phyloP scores from a whole-genome alignment of 495 filamentous ascomycete genomes.

The Penicillium riverlandense region DNA sequence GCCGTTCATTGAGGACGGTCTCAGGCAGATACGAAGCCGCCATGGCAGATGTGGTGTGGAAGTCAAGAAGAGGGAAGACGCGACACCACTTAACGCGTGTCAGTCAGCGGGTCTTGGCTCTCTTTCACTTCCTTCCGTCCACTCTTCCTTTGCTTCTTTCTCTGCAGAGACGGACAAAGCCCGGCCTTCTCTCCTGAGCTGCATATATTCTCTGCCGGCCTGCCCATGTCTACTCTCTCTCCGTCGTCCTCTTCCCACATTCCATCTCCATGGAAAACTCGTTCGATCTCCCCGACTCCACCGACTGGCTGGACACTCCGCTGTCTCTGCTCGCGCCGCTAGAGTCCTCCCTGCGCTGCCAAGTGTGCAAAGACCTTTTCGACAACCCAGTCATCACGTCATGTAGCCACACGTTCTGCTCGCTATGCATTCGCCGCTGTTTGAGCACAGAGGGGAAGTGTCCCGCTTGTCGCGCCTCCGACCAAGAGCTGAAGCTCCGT shows the following conservation, averaged over 20 bases:
- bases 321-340: conserved; percentile 65
- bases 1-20: conserved; percentile 68
- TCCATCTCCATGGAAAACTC: conserved; percentile 33
- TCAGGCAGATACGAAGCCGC: conserved; percentile 68
- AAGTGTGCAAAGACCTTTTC: conserved; percentile 98
- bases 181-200: no score
- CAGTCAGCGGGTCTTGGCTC: conserved; percentile 42
- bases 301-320: conserved; percentile 85
- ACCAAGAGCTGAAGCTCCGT: conserved; percentile 77
- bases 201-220: no score
- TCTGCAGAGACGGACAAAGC: neutral
- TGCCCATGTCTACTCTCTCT: no score
- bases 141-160: conserved; percentile 1
- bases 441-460: conserved; percentile 77
- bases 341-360: conserved; percentile 83
- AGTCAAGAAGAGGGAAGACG: conserved; percentile 26
- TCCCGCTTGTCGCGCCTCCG: conserved; percentile 67
- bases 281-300: conserved; percentile 72
- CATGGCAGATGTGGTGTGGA: conserved; percentile 10
- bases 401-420: conserved; percentile 96
- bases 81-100: conserved; percentile 45
- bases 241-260: no score
- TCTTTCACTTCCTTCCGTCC: conserved; percentile 3
- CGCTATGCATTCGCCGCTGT: conserved; percentile 82
- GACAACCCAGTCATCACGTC: conserved; percentile 87